Percentiles rank a stretch among this genome's conserved stretches.
phyloP scores from a whole-genome alignment of 139 green algal genomes.

The Micractinium conductrix region DNA sequence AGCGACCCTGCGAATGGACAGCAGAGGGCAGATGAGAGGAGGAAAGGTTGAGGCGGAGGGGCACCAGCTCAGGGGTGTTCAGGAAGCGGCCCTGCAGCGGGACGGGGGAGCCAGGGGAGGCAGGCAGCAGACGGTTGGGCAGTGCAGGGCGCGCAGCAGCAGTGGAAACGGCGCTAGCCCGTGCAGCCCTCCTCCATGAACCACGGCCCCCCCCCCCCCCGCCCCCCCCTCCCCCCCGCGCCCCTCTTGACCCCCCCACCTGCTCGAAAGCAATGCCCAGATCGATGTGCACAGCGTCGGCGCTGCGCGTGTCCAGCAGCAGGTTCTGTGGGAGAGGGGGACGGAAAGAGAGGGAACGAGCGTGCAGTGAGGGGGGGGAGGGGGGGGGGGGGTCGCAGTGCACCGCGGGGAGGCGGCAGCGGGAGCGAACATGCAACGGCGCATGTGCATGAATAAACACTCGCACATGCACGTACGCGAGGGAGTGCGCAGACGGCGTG shows the following conservation, averaged over 20 bases:
- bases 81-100: not conserved
- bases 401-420: no score
- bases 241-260: no score
- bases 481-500: no score
- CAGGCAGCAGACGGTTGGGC: constrained; percentile 3
- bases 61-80: not conserved
- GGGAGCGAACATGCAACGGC: not conserved
- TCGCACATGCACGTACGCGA: no score
- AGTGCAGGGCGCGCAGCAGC: no score
- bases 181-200: no score
- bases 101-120: not conserved
- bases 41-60: not conserved
- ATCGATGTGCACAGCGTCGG: constrained; percentile 98
- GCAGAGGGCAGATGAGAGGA: not conserved
- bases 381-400: no score
- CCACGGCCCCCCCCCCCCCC: no score
- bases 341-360: not conserved
- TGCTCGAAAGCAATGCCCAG: constrained; percentile 98
- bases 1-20: constrained; percentile 67
- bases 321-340: constrained; percentile 79
- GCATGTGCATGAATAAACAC: not conserved
- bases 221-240: no score
- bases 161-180: no score
- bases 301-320: constrained; percentile 82
- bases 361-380: not conserved